phyloP scores from a whole-genome alignment of 73 alveolate species.

The Tetrahymena elliotti region DNA sequence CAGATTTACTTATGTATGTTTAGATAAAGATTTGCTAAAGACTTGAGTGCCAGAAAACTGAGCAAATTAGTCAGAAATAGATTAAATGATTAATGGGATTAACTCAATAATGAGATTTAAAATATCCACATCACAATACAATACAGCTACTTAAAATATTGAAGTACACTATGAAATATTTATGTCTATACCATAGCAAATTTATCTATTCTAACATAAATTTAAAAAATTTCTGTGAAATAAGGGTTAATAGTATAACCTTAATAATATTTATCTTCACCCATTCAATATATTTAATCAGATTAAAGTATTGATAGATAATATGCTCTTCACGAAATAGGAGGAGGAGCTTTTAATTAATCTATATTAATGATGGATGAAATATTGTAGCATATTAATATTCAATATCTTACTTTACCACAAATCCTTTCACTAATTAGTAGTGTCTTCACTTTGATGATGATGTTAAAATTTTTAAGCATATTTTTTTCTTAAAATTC shows the following conservation, averaged over 20 bases:
- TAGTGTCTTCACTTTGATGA: not conserved
- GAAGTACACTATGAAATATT: not conserved
- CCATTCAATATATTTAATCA: not conserved
- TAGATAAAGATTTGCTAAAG: not conserved
- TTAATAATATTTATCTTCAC: not conserved
- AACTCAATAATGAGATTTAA: not conserved
- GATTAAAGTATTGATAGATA: not conserved
- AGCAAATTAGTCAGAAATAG: not conserved
- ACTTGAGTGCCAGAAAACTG: not conserved
- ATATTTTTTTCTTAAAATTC: not conserved
- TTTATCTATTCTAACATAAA: not conserved
- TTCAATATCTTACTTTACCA: not conserved
- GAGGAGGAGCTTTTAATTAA: not conserved
- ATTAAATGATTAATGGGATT: not conserved
- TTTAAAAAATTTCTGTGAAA: not conserved
- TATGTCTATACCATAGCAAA: not conserved
- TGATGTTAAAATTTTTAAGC: not conserved
- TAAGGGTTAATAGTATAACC: not conserved
- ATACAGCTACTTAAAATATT: not conserved
- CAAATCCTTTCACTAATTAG: not conserved
- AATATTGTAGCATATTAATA: not conserved
- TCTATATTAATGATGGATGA: not conserved
- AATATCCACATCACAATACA: not conserved
- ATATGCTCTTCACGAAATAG: not conserved
- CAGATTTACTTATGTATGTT: not conserved